These are phyloP conservation scores for Diaporthe batatas DNA, from an alignment of 2,329 filamentous ascomycete genomes.

Conservation along the genomic window DNA sequence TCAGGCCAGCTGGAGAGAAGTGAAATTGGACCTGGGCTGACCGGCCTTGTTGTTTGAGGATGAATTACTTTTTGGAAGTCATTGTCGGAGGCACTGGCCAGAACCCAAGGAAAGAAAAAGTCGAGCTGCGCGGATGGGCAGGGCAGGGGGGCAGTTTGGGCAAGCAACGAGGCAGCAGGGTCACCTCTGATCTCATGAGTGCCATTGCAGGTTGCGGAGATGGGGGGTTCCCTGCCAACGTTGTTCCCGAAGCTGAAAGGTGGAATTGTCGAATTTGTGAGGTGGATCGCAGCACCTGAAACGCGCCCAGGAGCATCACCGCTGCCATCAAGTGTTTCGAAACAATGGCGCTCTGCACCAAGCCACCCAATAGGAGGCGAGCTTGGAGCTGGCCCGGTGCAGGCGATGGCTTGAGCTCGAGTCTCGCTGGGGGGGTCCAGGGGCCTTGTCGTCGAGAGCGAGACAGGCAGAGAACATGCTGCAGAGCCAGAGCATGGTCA, in stretches of 20 bases:
- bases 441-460: constrained; percentile 18
- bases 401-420: constrained; percentile 29
- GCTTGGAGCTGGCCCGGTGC: constrained; percentile 18
- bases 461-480: constrained; percentile 16
- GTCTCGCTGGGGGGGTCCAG: constrained; percentile 34
- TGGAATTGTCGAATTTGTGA: constrained; percentile 39
- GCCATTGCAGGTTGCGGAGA: constrained; percentile 35
- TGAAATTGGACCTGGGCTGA: constrained; percentile 40
- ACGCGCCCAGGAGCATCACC: constrained; percentile 46
- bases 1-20: constrained; percentile 43
- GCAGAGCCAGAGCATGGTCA: constrained; percentile 32
- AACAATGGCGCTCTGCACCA: constrained; percentile 42
- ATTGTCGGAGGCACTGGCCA: constrained; percentile 34
- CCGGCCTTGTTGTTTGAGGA: constrained; percentile 37
- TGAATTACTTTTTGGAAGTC: constrained; percentile 32
- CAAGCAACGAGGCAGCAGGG: constrained; percentile 40
- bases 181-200: constrained; percentile 41
- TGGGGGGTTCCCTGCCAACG: constrained; percentile 29
- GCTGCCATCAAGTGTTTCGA: constrained; percentile 42
- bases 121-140: constrained; percentile 34
- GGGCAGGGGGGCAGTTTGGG: constrained; percentile 33
- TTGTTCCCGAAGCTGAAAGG: constrained; percentile 40
- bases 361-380: constrained; percentile 37
- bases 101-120: constrained; percentile 33
- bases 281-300: constrained; percentile 47